Evolutionary conservation across 805 yeast species (phyloP).

Genomic region (Yamadazyma sp.): DNA sequence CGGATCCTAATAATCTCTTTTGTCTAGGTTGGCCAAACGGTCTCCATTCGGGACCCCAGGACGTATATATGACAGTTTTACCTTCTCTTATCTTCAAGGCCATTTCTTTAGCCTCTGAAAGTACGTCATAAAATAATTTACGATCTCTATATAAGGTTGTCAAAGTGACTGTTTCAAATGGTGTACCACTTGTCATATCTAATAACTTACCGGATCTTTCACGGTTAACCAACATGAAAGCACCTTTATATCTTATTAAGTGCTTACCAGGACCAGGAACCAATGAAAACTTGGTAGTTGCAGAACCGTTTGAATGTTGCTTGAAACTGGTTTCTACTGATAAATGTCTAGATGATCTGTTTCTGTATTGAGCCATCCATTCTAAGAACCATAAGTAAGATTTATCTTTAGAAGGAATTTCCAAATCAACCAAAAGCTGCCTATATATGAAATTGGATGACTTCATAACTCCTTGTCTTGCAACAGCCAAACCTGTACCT

Average conservation of each 20-base stretch:
- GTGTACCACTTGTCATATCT: conserved; percentile 87
- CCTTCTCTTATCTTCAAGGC: conserved; percentile 86
- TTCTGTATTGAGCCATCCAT: conserved; percentile 88
- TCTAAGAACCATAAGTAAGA: conserved; percentile 92
- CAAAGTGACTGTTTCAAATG: conserved; percentile 92
- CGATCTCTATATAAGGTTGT: conserved; percentile 88
- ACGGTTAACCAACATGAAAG: conserved; percentile 82
- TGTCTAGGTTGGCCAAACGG: conserved; percentile 95
- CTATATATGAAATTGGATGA: conserved; percentile 70
- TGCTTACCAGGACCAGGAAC: conserved; percentile 99
- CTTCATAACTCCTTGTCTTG: conserved; percentile 64
- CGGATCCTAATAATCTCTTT: conserved; percentile 81
- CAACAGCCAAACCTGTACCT: conserved; percentile 84
- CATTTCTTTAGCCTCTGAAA: conserved; percentile 78
- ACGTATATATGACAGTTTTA: conserved; percentile 87
- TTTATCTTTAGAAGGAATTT: conserved; percentile 89
- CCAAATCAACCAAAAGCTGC: conserved; percentile 85
- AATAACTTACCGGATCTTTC: conserved; percentile 87
- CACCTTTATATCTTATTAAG: conserved; percentile 78
- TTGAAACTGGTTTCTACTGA: conserved; percentile 84
- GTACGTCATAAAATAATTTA: conserved; percentile 60
- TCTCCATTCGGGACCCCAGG: conserved; percentile 99
- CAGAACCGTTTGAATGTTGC: conserved; percentile 92
- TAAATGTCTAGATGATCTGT: conserved; percentile 74
- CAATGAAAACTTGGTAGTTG: conserved; percentile 78